These are phyloP conservation scores for Stagonosporopsis chrysanthemi DNA, from an alignment of 2,329 filamentous ascomycete species.

Conservation along the genomic window DNA sequence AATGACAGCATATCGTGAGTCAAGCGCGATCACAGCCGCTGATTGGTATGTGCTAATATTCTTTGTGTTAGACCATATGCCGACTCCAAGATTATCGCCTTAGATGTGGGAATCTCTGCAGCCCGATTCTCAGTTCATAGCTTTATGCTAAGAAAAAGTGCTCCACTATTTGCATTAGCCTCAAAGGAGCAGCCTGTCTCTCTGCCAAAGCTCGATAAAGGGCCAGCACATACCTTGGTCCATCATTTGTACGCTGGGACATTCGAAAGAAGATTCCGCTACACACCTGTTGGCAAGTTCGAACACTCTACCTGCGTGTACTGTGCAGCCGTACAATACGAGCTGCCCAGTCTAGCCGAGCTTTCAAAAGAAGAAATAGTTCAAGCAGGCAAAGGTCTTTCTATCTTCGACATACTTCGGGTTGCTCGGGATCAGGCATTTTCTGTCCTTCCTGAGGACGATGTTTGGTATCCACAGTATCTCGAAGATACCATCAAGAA, in stretches of 20 bases:
- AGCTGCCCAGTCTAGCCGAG: slow-evolving; percentile 34
- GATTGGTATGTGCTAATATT: not conserved
- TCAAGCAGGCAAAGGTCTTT: not conserved
- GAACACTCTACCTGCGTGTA: slow-evolving; percentile 36
- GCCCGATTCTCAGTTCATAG: slow-evolving; percentile 37
- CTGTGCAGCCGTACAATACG: slow-evolving; percentile 36
- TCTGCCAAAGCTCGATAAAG: slow-evolving; percentile 1
- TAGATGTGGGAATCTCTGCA: slow-evolving; percentile 31
- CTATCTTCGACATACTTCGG: slow-evolving; percentile 2
- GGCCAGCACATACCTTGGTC: slow-evolving; percentile 3
- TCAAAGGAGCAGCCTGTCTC: not conserved
- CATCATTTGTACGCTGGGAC: slow-evolving; percentile 8
- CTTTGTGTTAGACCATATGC: not conserved
- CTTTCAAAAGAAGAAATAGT: slow-evolving; percentile 34
- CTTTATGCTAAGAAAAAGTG: slow-evolving; percentile 32
- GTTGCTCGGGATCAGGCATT: not conserved
- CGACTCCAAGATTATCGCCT: not conserved
- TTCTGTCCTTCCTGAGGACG: slow-evolving; percentile 11
- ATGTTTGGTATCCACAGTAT: slow-evolving; percentile 36
- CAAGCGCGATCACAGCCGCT: not conserved
- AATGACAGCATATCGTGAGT: not conserved
- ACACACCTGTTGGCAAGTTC: not conserved
- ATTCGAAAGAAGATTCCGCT: not conserved
- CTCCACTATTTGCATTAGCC: slow-evolving; percentile 3
- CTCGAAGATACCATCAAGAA: slow-evolving; percentile 29